Evolutionary conservation across 352 stramenopile genomes (phyloP).

Genomic region (Aphanomyces stellatus): DNA sequence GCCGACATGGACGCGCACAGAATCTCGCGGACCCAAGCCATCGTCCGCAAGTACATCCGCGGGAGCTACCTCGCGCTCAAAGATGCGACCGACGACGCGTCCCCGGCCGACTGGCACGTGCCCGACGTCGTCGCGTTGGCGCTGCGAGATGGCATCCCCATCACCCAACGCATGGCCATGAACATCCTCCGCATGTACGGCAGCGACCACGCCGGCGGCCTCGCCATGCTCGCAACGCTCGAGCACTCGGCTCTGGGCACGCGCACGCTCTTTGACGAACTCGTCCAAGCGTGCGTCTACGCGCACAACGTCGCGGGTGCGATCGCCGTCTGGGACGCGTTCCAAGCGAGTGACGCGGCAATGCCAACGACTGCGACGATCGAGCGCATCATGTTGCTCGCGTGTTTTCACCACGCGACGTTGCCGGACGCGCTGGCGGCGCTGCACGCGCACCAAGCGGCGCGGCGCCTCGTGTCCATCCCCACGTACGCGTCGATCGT

Average conservation of each 20-base stretch:
- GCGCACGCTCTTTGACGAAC: constrained; percentile 47
- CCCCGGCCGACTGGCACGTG: constrained; percentile 29
- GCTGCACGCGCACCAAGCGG: constrained; percentile 42
- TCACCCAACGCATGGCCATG: constrained; percentile 55
- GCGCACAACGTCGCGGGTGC: constrained; percentile 46
- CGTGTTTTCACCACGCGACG: constrained; percentile 41
- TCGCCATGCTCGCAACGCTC: constrained; percentile 34
- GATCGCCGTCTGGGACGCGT: constrained; percentile 37
- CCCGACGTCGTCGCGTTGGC: constrained; percentile 39
- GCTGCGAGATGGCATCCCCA: constrained; percentile 36
- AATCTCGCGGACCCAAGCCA: constrained; percentile 34
- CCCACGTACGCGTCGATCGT: constrained; percentile 63
- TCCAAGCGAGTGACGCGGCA: constrained; percentile 16
- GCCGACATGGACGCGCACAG: constrained; percentile 22
- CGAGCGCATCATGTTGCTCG: constrained; percentile 54
- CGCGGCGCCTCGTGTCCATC: constrained; percentile 35
- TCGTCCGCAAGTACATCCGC: constrained; percentile 70
- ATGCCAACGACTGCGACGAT: constrained; percentile 35
- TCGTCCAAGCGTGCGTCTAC: constrained; percentile 61
- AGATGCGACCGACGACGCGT: constrained; percentile 23
- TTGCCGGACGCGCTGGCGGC: constrained; percentile 29
- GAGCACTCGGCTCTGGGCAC: constrained; percentile 27
- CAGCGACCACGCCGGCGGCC: constrained; percentile 36
- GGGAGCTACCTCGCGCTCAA: constrained; percentile 53
- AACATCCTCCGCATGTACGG: constrained; percentile 61